Evolutionary conservation across 495 filamentous ascomycete species (phyloP).

Genomic region (Xylaria venustula): DNA sequence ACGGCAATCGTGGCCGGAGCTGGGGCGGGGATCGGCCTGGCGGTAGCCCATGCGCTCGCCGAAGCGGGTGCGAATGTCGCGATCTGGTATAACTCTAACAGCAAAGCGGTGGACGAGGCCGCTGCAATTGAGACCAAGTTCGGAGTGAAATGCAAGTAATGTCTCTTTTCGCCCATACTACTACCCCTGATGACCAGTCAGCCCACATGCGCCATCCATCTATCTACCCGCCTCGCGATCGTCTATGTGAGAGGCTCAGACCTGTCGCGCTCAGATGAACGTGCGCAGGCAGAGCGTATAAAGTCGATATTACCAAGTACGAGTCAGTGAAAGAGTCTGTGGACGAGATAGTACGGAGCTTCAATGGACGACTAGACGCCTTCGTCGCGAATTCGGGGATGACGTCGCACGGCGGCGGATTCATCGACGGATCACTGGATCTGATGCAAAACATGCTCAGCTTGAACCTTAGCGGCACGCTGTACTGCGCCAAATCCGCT

Average conservation of each 20-base stretch:
- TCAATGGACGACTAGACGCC: constrained; percentile 72
- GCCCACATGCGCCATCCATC: too few species aligned
- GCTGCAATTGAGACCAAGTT: constrained; percentile 69
- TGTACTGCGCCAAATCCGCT: constrained; percentile 77
- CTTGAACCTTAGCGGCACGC: constrained; percentile 79
- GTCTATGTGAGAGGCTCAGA: neutral
- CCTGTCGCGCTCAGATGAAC: neutral
- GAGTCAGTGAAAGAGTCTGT: constrained; percentile 57
- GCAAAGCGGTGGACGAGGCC: constrained; percentile 67
- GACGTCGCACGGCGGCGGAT: constrained; percentile 66
- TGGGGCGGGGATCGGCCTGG: constrained; percentile 76
- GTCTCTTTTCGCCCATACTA: neutral
- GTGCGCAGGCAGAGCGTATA: constrained; percentile 68
- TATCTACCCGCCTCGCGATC: too few species aligned
- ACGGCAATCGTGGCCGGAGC: constrained; percentile 84
- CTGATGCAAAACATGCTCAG: constrained; percentile 67
- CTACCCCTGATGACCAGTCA: too few species aligned
- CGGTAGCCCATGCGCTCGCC: constrained; percentile 69
- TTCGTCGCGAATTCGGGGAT: constrained; percentile 82
- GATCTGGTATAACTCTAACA: constrained; percentile 82
- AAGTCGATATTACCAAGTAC: constrained; percentile 63
- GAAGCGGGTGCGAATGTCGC: constrained; percentile 87
- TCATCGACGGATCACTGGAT: constrained; percentile 62
- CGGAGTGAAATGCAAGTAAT: constrained; percentile 70
- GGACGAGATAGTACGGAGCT: constrained; percentile 61